Conservation (phyloP, 1,284 basidiomycete species). For the Boletellus dicymbophilus region DNA sequence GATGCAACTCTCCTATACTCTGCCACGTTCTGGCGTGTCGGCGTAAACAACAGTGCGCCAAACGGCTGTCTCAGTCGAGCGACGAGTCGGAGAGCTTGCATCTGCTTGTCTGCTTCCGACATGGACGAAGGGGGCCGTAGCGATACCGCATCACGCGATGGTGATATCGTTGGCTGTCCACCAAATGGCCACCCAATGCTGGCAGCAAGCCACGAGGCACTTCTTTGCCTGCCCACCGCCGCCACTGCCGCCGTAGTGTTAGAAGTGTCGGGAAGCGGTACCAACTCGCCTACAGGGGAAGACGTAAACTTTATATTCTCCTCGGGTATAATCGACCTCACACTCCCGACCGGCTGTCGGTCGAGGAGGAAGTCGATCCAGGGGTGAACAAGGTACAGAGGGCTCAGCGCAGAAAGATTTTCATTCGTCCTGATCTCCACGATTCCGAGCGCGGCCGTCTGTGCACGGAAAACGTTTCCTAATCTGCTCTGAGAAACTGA, state of each 20-base stretch:
- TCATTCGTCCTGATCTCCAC: not conserved
- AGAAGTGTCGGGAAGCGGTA: not conserved
- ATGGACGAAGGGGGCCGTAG: not conserved
- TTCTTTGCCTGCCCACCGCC: not conserved
- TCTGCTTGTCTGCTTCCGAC: not conserved
- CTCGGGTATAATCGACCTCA: not conserved
- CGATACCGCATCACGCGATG: not conserved
- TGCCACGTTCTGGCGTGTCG: not conserved
- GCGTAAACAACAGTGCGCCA: too few relatives aligned
- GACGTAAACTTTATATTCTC: not conserved
- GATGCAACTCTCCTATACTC: constrained; percentile 5
- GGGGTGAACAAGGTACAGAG: not conserved
- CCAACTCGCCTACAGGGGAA: not conserved
- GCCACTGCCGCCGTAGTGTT: too few relatives aligned
- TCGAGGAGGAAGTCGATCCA: not conserved
- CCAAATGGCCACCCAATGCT: not conserved
- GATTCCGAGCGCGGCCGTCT: not conserved
- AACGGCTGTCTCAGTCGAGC: too few relatives aligned
- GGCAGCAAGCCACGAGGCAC: not conserved
- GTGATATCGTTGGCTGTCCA: not conserved
- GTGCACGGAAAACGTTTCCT: not conserved
- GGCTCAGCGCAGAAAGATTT: not conserved
- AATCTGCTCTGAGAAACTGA: not conserved
- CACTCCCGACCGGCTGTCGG: not conserved
- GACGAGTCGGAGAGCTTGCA: not conserved